Evolutionary conservation across 352 stramenopile species (phyloP).

Genomic region (Globisporangium nagaii): DNA sequence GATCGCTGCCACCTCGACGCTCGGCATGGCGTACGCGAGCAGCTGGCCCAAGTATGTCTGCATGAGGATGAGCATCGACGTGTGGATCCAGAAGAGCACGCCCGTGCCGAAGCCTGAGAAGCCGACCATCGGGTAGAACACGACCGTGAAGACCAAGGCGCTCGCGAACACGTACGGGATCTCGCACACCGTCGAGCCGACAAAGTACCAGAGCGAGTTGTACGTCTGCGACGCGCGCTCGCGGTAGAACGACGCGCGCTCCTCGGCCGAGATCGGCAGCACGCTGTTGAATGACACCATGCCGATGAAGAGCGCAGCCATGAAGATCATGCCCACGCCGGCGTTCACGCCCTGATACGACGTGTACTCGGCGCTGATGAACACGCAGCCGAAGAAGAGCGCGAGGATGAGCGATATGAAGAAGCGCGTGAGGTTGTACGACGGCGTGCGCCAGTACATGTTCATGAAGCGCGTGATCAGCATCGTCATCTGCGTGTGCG

Average conservation of each 20-base stretch:
- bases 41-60: conserved; percentile 30
- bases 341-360: too few species aligned
- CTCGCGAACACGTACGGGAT: conserved; percentile 7
- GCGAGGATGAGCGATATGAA: too few species aligned
- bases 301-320: too few species aligned
- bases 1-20: conserved; percentile 25
- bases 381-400: too few species aligned
- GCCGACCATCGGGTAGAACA: conserved; percentile 34
- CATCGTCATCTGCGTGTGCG: too few species aligned
- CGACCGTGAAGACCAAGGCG: conserved; percentile 1
- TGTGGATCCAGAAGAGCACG: conserved; percentile 29
- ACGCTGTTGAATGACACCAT: too few species aligned
- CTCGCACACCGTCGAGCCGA: conserved; percentile 49
- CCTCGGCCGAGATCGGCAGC: conserved; percentile 55
- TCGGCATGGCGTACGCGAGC: conserved; percentile 23
- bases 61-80: conserved; percentile 26
- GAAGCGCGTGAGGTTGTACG: conserved; percentile 80
- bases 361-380: too few species aligned
- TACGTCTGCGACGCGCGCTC: conserved; percentile 83
- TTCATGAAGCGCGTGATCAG: too few species aligned
- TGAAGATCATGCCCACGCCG: background rate
- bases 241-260: conserved; percentile 49
- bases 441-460: conserved; percentile 84
- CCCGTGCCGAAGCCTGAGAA: conserved; percentile 19
- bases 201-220: conserved; percentile 51